phyloP scores from a whole-genome alignment of 441 rosid genomes.

The Arabidopsis lyrata region DNA sequence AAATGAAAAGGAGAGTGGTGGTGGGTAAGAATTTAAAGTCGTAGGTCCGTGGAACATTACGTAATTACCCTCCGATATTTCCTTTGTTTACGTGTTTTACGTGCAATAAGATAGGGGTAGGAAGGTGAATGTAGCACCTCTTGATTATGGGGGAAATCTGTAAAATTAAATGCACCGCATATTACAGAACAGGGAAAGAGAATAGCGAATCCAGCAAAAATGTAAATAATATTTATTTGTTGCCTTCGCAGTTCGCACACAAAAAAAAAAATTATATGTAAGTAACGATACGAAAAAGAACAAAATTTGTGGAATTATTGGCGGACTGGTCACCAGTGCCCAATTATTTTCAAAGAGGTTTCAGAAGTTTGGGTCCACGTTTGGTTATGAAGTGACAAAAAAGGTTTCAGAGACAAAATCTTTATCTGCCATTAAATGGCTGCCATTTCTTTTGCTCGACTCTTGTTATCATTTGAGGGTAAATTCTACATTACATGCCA shows the following conservation, averaged over 20 bases:
- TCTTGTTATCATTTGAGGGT: not conserved
- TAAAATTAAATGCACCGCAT: conserved; percentile 44
- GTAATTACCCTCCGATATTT: conserved; percentile 31
- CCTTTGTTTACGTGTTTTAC: not conserved
- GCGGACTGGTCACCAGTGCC: conserved; percentile 21
- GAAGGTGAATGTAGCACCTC: conserved; percentile 22
- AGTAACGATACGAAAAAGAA: conserved; percentile 17
- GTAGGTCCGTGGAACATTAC: conserved; percentile 40
- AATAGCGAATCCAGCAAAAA: not conserved
- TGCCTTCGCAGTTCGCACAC: too few species aligned
- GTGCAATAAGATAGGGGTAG: conserved; percentile 12
- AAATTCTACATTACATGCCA: not conserved
- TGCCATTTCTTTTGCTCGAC: conserved; percentile 25
- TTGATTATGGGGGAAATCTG: conserved; percentile 26
- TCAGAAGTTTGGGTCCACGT: conserved; percentile 34
- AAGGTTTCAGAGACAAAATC: conserved; percentile 25
- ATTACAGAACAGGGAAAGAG: conserved; percentile 27
- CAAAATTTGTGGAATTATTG: conserved; percentile 39
- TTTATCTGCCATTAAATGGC: conserved; percentile 24
- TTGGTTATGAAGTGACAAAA: conserved; percentile 30
- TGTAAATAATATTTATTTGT: too few species aligned
- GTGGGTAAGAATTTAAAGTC: conserved; percentile 47
- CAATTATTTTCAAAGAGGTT: conserved; percentile 33
- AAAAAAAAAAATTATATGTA: too few species aligned
- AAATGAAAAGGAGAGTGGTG: conserved; percentile 23